Conservation (phyloP, 768 basidiomycete genomes). For the Mrakia blollopis region DNA sequence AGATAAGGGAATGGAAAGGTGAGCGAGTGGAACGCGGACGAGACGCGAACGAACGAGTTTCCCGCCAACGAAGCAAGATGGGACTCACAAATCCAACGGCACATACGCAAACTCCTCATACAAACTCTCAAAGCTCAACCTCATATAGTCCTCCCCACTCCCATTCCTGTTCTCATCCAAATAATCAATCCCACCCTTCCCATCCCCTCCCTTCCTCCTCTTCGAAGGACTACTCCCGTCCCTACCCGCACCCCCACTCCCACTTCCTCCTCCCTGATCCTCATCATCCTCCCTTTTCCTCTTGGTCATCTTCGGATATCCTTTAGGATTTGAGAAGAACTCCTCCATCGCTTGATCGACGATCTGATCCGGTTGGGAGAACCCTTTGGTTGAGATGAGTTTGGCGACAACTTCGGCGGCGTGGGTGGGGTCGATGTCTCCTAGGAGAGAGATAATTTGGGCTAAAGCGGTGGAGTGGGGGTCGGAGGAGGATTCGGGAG, state of each 20-base stretch:
- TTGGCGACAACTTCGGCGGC: neutral
- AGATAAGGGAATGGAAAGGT: conserved; percentile 24
- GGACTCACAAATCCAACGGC: conserved; percentile 10
- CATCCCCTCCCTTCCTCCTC: conserved; percentile 13
- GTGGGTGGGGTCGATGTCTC: conserved; percentile 16
- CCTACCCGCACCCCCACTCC: too few relatives aligned
- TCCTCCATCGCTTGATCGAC: conserved; percentile 19
- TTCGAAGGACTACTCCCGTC: conserved; percentile 39
- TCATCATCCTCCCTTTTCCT: conserved; percentile 10
- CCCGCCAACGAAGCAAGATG: neutral
- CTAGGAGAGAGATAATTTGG: conserved; percentile 3
- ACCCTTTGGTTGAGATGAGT: neutral
- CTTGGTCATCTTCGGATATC: conserved; percentile 8
- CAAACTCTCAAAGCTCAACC: conserved; percentile 52
- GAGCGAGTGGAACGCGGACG: neutral
- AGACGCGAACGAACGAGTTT: neutral
- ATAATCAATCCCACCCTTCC: conserved; percentile 32
- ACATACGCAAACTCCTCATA: conserved; percentile 29
- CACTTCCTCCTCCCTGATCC: conserved; percentile 50
- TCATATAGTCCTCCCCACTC: conserved; percentile 25
- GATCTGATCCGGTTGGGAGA: neutral
- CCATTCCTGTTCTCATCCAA: conserved; percentile 39
- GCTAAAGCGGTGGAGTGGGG: neutral
- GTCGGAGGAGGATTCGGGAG: neutral
- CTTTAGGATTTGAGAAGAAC: conserved; percentile 14